A percentile compares a stretch with the other conserved stretches of the same genome.
phyloP scores from a whole-genome alignment of 2,329 filamentous ascomycete species.

The Bipolaris cookei region DNA sequence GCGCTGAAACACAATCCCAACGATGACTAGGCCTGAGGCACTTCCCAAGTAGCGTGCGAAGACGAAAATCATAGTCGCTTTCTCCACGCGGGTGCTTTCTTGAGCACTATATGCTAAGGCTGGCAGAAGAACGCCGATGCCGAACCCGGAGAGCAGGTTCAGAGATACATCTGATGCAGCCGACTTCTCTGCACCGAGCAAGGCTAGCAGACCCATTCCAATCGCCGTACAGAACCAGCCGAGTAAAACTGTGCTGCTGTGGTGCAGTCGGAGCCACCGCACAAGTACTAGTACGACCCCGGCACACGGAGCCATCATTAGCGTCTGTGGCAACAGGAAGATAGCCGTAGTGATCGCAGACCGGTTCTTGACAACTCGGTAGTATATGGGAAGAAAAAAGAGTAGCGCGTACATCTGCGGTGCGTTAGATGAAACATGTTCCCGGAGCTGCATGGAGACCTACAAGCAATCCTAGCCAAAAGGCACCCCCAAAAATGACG shows the following conservation, averaged over 20 bases:
- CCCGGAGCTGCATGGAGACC: neutral
- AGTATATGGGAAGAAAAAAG: slow-evolving; percentile 1
- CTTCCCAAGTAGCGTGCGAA: neutral
- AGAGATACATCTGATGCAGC: neutral
- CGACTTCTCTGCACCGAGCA: neutral
- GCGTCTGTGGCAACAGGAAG: neutral
- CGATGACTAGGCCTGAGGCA: neutral
- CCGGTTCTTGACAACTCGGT: neutral
- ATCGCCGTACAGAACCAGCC: neutral
- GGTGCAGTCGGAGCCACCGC: neutral
- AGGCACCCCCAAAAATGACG: neutral
- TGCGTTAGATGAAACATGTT: neutral
- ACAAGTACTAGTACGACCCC: neutral
- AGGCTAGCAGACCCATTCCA: neutral
- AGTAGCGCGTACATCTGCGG: slow-evolving; percentile 1
- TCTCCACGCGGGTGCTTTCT: neutral
- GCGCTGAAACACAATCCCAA: neutral
- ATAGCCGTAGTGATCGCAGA: neutral
- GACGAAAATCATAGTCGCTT: neutral
- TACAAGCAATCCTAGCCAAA: neutral
- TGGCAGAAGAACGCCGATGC: neutral
- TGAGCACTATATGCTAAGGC: neutral
- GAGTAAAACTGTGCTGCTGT: neutral
- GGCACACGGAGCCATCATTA: neutral
- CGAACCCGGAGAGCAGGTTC: no score